A percentile compares a stretch with the other conserved stretches of the same genome.
Evolutionary conservation across 768 basidiomycete species (phyloP).

Genomic region (Mycena rosella): DNA sequence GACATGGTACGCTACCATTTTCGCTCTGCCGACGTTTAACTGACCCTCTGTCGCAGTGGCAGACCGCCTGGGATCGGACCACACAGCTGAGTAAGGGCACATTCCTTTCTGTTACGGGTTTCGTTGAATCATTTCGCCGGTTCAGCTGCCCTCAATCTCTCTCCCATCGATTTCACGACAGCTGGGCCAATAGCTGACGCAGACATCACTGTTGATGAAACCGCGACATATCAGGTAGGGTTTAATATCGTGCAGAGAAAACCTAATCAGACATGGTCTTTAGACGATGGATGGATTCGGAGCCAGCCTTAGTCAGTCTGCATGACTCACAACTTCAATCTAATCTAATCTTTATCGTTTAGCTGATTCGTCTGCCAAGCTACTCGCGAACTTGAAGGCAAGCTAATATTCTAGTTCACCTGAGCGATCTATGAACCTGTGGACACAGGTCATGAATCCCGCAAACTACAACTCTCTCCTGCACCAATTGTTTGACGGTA

Average conservation of each 20-base stretch:
- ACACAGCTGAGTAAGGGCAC: background rate
- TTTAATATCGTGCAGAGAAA: background rate
- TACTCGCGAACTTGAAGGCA: conserved; percentile 61
- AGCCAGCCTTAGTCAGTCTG: conserved; percentile 53
- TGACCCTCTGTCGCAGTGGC: conserved; percentile 9
- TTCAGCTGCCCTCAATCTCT: conserved; percentile 1
- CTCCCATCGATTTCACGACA: conserved; percentile 42
- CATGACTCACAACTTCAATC: background rate
- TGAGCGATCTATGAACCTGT: background rate
- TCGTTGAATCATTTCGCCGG: background rate
- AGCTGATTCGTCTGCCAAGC: conserved; percentile 65
- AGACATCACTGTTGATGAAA: conserved; percentile 58
- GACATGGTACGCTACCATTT: conserved; percentile 4
- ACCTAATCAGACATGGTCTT: background rate
- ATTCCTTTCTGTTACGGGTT: background rate
- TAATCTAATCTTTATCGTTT: conserved; percentile 4
- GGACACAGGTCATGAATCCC: conserved; percentile 3
- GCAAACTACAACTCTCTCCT: conserved; percentile 58
- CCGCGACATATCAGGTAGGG: conserved; percentile 49
- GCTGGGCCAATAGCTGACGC: conserved; percentile 56
- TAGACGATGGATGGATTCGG: conserved; percentile 59
- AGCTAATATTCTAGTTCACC: no score
- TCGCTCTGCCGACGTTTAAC: background rate
- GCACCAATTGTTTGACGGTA: conserved; percentile 60
- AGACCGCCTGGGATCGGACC: conserved; percentile 20